Evolutionary conservation across 345 rosid species (phyloP).

Genomic region (Gossypium australe): DNA sequence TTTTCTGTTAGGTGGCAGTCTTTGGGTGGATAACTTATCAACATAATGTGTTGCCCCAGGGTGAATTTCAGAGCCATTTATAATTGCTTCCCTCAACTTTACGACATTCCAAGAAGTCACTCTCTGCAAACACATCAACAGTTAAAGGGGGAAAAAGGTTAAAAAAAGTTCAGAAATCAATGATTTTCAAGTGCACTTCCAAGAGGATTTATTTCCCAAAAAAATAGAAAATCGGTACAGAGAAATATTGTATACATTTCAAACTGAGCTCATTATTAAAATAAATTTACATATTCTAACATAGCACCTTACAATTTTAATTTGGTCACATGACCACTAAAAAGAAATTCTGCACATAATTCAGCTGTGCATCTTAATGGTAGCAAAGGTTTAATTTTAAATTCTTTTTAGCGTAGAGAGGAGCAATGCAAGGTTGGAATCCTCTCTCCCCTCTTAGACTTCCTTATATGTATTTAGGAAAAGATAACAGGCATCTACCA

Average conservation of each 20-base stretch:
- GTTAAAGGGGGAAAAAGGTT: background rate
- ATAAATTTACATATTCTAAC: background rate
- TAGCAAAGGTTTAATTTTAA: background rate
- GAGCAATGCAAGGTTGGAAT: background rate
- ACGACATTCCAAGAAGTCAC: constrained; percentile 82
- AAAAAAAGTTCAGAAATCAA: background rate
- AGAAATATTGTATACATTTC: background rate
- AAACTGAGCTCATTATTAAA: background rate
- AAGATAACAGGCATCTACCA: no score
- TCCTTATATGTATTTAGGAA: background rate
- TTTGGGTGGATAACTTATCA: constrained; percentile 56
- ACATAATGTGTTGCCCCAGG: constrained; percentile 93
- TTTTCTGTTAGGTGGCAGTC: constrained; percentile 45
- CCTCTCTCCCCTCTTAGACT: background rate
- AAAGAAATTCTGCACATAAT: background rate
- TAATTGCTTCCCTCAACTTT: constrained; percentile 67
- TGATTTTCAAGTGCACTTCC: constrained; percentile 4
- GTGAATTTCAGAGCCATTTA: constrained; percentile 78
- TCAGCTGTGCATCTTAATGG: background rate
- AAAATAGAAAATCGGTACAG: background rate
- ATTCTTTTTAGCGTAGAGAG: background rate
- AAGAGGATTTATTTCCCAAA: background rate
- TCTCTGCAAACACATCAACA: constrained; percentile 46
- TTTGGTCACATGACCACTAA: background rate
- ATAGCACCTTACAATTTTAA: background rate